These are phyloP conservation scores for Borovskyia barvae DNA, from an alignment of 208 protist species.

Conservation along the genomic window DNA sequence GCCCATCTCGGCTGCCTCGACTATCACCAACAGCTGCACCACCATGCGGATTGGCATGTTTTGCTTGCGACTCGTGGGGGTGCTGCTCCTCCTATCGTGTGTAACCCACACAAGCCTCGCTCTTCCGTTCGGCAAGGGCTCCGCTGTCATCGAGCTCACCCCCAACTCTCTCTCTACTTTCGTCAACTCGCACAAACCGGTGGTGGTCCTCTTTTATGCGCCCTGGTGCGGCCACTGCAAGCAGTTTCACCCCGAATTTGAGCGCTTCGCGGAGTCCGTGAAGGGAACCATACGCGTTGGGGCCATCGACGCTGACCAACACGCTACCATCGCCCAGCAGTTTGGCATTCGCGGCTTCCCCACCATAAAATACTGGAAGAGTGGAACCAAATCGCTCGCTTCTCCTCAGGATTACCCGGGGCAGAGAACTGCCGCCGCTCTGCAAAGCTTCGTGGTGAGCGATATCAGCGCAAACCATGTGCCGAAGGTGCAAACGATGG, in stretches of 20 bases:
- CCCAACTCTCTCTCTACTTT: constrained; percentile 57
- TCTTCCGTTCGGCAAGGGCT: constrained; percentile 61
- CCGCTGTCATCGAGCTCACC: constrained; percentile 75
- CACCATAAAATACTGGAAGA: constrained; percentile 92
- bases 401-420: constrained; percentile 70
- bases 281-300: constrained; percentile 84
- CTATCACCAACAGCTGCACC: no score
- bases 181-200: constrained; percentile 87
- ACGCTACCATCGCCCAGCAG: constrained; percentile 59
- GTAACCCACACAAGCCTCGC: constrained; percentile 7
- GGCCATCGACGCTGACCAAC: constrained; percentile 78
- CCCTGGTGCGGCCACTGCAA: constrained; percentile 97
- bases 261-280: constrained; percentile 70
- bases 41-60: no score
- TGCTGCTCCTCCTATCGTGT: constrained; percentile 8
- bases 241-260: constrained; percentile 83
- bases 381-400: constrained; percentile 52
- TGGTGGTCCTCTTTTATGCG: constrained; percentile 92
- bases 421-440: constrained; percentile 51
- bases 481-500: constrained; percentile 18
- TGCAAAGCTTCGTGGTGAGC: constrained; percentile 59
- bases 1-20: no score
- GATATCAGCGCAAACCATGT: constrained; percentile 46
- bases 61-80: constrained; percentile 4
- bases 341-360: constrained; percentile 88